Evolutionary conservation across 305 asterid species (phyloP).

Genomic region (Fraxinus velutina): DNA sequence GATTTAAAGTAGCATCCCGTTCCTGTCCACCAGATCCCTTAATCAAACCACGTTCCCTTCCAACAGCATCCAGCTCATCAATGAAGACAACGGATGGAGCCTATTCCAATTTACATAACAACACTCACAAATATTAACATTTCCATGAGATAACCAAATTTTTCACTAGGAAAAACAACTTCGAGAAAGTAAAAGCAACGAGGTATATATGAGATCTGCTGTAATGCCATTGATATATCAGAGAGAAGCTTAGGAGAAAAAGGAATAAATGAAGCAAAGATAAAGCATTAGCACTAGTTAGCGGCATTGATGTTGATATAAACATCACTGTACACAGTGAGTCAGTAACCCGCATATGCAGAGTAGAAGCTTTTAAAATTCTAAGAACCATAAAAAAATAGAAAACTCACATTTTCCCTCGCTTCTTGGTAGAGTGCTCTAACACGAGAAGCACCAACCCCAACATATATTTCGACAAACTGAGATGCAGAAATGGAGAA

Average conservation of each 20-base stretch:
- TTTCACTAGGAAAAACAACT: background rate
- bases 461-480: slow-evolving; percentile 96
- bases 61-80: slow-evolving; percentile 98
- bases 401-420: slow-evolving; percentile 65
- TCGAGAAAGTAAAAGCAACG: slow-evolving; percentile 3
- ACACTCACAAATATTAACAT: slow-evolving; percentile 2
- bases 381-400: slow-evolving; percentile 2
- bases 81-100: slow-evolving; percentile 98
- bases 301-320: background rate
- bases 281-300: background rate
- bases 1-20: slow-evolving; percentile 98
- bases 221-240: background rate
- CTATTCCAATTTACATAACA: slow-evolving; percentile 35
- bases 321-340: background rate
- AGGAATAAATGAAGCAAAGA: background rate
- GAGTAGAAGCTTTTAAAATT: background rate
- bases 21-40: slow-evolving; percentile 97
- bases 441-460: slow-evolving; percentile 99
- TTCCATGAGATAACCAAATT: background rate
- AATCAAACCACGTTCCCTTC: slow-evolving; percentile 89
- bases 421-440: slow-evolving; percentile 98
- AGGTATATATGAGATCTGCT: background rate
- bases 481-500: slow-evolving; percentile 98
- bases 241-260: background rate
- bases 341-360: slow-evolving; percentile 4